Evolutionary conservation across 2,329 filamentous ascomycete species (phyloP).

Genomic region (Grosmannia huntii): DNA sequence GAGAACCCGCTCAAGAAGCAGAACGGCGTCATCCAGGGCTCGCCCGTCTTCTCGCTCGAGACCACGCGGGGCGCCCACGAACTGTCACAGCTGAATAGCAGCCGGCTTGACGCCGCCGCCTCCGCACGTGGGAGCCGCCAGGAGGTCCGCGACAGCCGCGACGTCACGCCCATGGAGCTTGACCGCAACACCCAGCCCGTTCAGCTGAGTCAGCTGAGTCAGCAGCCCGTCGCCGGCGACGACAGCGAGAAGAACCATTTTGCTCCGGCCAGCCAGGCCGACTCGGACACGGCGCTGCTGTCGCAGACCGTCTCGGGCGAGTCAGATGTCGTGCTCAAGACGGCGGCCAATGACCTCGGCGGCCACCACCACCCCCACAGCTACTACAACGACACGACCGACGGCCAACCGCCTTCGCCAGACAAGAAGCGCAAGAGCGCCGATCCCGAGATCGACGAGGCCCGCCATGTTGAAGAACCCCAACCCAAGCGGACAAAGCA

Average conservation of each 20-base stretch:
- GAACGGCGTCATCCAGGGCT: conserved; percentile 34
- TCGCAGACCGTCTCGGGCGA: conserved; percentile 15
- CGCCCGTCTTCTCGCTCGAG: conserved; percentile 43
- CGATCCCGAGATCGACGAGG: conserved; percentile 14
- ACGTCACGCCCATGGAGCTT: conserved; percentile 12
- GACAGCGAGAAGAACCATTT: background rate
- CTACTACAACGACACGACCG: background rate
- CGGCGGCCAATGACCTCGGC: conserved; percentile 19
- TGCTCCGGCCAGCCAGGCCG: background rate
- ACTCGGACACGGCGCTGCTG: background rate
- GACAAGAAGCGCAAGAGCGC: conserved; percentile 17
- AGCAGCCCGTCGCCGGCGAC: background rate
- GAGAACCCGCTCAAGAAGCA: conserved; percentile 51
- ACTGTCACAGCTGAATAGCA: conserved; percentile 33
- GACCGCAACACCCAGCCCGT: conserved; percentile 2
- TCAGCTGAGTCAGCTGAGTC: conserved; percentile 3
- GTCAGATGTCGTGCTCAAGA: conserved; percentile 20
- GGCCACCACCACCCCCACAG: conserved; percentile 10
- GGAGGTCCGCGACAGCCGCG: conserved; percentile 4
- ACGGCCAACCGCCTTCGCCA: conserved; percentile 13
- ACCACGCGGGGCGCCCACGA: conserved; percentile 37
- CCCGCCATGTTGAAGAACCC: conserved; percentile 12
- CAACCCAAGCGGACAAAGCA: conserved; percentile 2
- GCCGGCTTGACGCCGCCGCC: conserved; percentile 36
- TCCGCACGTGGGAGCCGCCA: conserved; percentile 12